Conservation (phyloP, 768 basidiomycete species). For the Porpolomopsis calyptriformis region DNA sequence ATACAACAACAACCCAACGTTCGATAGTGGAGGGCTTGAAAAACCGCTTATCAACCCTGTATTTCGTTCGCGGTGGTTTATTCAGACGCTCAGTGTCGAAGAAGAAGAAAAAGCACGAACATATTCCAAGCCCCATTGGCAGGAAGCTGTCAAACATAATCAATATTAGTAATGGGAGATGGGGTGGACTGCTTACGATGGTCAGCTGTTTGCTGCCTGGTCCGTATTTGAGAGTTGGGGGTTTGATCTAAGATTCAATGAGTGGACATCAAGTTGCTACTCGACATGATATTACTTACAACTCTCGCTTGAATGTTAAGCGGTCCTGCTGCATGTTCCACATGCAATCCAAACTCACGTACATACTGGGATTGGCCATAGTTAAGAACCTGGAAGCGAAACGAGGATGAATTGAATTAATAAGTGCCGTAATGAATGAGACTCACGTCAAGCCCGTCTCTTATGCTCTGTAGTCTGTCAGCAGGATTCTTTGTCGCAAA, state of each 20-base stretch:
- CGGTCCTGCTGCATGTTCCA: constrained; percentile 40
- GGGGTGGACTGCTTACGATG: constrained; percentile 34
- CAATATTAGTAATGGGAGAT: constrained; percentile 1
- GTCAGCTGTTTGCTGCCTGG: constrained; percentile 40
- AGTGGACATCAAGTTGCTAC: background rate
- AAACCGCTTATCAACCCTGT: constrained; percentile 65
- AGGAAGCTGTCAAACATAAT: constrained; percentile 33
- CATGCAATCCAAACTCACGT: constrained; percentile 59
- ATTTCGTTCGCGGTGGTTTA: constrained; percentile 1
- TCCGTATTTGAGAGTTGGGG: constrained; percentile 63
- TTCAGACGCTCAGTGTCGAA: background rate
- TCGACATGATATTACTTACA: background rate
- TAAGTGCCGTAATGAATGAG: background rate
- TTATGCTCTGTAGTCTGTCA: constrained; percentile 47
- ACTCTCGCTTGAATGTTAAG: constrained; percentile 53
- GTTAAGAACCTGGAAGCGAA: constrained; percentile 43
- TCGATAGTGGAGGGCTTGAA: constrained; percentile 42
- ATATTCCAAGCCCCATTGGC: constrained; percentile 73
- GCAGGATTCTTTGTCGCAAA: constrained; percentile 56
- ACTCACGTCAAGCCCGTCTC: constrained; percentile 40
- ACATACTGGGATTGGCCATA: constrained; percentile 73
- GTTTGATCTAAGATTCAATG: constrained; percentile 25
- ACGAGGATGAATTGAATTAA: background rate
- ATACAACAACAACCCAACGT: constrained; percentile 56
- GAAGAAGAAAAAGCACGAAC: constrained; percentile 25